phyloP scores from a whole-genome alignment of 2,329 filamentous ascomycete genomes.

The Sporothrix mexicana region DNA sequence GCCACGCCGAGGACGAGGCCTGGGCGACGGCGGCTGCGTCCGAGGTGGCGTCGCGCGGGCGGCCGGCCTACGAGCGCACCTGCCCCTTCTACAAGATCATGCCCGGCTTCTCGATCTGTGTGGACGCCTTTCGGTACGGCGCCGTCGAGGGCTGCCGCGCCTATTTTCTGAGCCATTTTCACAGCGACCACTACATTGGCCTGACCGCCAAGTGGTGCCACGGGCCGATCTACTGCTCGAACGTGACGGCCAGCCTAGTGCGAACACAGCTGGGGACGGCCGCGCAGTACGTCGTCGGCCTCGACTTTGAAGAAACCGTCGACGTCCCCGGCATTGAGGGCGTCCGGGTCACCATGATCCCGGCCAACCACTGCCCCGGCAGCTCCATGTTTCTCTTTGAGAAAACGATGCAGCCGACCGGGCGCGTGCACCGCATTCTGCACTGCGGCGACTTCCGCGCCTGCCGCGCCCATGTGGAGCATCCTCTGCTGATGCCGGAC shows the following conservation, averaged over 20 bases:
- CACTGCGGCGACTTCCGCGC: slow-evolving; percentile 97
- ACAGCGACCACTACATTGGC: slow-evolving; percentile 96
- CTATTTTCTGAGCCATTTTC: slow-evolving; percentile 97
- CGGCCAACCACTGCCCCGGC: slow-evolving; percentile 95
- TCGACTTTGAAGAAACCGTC: slow-evolving; percentile 81
- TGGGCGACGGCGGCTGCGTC: slow-evolving; percentile 87
- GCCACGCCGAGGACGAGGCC: slow-evolving; percentile 85
- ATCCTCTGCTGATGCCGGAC: slow-evolving; percentile 81
- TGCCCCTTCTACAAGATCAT: slow-evolving; percentile 99
- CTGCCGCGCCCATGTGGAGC: slow-evolving; percentile 80
- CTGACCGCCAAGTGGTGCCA: slow-evolving; percentile 87
- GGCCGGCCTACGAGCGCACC: slow-evolving; percentile 83
- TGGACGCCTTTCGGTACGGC: slow-evolving; percentile 95
- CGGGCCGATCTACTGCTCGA: slow-evolving; percentile 95
- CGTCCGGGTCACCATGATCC: slow-evolving; percentile 89
- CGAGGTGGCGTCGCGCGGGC: slow-evolving; percentile 78
- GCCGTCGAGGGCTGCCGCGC: slow-evolving; percentile 90
- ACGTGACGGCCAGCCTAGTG: slow-evolving; percentile 87
- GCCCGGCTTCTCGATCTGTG: slow-evolving; percentile 88
- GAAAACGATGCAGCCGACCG: slow-evolving; percentile 64
- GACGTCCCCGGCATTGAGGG: slow-evolving; percentile 84
- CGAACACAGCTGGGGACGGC: slow-evolving; percentile 85
- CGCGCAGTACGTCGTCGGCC: slow-evolving; percentile 79
- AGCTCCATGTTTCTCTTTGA: slow-evolving; percentile 94
- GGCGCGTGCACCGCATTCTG: slow-evolving; percentile 75